A percentile compares a stretch with the other conserved stretches of the same genome.
Conservation (phyloP, 768 basidiomycete species). For the Termitomyces sp. region DNA sequence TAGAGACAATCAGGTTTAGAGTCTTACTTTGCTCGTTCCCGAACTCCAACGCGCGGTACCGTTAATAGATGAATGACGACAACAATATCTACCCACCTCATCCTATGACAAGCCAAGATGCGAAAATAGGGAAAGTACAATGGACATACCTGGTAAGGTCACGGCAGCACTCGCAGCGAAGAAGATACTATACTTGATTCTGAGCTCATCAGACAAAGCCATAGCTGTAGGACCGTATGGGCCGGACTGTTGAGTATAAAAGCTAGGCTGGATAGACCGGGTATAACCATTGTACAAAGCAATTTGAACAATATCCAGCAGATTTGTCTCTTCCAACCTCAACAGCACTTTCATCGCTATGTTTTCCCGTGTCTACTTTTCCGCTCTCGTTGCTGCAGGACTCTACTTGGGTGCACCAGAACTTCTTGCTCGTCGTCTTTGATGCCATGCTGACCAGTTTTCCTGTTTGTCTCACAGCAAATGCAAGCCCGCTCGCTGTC, state of each 20-base stretch:
- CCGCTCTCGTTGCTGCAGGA: constrained; percentile 9
- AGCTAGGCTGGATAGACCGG: background rate
- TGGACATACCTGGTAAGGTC: no score
- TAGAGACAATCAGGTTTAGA: no score
- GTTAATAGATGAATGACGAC: no score
- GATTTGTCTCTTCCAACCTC: background rate
- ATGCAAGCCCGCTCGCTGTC: constrained; percentile 4
- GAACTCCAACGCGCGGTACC: no score
- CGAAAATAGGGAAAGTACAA: no score
- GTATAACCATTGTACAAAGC: constrained; percentile 10
- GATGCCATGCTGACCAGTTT: background rate
- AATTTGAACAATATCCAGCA: constrained; percentile 8
- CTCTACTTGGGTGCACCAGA: constrained; percentile 10
- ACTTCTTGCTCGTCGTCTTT: background rate
- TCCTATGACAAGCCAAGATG: no score
- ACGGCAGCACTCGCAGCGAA: no score
- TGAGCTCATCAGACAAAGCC: no score
- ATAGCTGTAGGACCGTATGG: background rate
- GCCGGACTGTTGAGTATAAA: constrained; percentile 1
- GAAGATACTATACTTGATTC: no score
- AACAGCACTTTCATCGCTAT: background rate
- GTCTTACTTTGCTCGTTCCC: no score
- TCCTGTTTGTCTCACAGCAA: background rate
- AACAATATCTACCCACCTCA: no score
- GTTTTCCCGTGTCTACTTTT: constrained; percentile 13